A percentile compares a stretch with the other conserved stretches of the same genome.
Conservation (phyloP, 306 rosid genomes). For the Corylus americana region DNA sequence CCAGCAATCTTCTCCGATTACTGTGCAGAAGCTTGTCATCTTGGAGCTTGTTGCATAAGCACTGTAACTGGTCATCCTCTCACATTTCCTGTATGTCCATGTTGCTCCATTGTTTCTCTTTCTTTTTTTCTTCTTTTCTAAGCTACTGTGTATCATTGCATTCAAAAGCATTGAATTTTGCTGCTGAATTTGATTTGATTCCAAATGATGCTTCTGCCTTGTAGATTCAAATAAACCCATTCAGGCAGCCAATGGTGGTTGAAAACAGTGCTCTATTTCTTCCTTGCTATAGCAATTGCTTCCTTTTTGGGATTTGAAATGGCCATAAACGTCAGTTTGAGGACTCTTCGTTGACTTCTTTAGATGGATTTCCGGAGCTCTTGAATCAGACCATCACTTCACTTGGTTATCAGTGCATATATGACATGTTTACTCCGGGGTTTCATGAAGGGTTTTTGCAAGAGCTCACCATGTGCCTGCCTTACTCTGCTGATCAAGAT, state of each 20-base stretch:
- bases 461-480: background rate
- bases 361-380: background rate
- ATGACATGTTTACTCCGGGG: background rate
- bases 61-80: slow-evolving; percentile 50
- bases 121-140: background rate
- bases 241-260: slow-evolving; percentile 79
- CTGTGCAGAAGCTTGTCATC: slow-evolving; percentile 96
- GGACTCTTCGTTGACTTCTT: background rate
- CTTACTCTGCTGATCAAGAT: background rate
- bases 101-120: background rate
- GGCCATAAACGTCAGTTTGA: background rate
- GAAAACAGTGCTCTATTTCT: slow-evolving; percentile 69
- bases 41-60: slow-evolving; percentile 73
- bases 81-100: slow-evolving; percentile 56
- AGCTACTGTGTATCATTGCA: background rate
- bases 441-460: background rate
- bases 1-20: slow-evolving; percentile 79
- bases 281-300: slow-evolving; percentile 92
- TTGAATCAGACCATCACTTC: background rate
- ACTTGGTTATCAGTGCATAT: background rate
- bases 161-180: slow-evolving; percentile 3
- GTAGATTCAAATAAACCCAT: slow-evolving; percentile 91
- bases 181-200: background rate
- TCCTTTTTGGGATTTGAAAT: slow-evolving; percentile 69
- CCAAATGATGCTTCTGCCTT: slow-evolving; percentile 21